A percentile compares a stretch with the other conserved stretches of the same genome.
Conservation (phyloP, 257 asterid genomes). For the Solanum pinnatisectum region DNA sequence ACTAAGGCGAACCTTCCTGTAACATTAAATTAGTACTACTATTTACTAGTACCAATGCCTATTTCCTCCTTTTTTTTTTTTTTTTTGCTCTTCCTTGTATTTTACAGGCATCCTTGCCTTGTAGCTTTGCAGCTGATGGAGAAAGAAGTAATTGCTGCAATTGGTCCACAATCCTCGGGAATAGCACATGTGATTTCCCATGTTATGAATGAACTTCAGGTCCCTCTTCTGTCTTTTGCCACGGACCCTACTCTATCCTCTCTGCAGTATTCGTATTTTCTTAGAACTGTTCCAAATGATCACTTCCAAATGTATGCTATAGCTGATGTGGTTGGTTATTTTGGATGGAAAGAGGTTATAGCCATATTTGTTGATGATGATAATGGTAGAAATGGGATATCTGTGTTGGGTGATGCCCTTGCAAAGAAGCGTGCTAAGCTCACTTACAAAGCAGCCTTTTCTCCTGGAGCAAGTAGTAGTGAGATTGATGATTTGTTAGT, state of each 20-base stretch:
- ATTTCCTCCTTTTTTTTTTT: neutral
- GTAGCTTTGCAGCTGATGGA: conserved; percentile 63
- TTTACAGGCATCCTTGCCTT: conserved; percentile 20
- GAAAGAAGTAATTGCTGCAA: conserved; percentile 39
- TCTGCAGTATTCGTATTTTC: conserved; percentile 52
- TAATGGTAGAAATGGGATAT: conserved; percentile 57
- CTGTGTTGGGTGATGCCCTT: conserved; percentile 55
- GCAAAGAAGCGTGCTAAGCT: conserved; percentile 47
- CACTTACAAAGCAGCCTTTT: conserved; percentile 52
- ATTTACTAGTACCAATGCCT: neutral
- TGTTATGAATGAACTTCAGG: conserved; percentile 48
- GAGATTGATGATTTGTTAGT: conserved; percentile 39
- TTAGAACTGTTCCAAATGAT: conserved; percentile 42
- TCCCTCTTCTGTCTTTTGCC: conserved; percentile 62
- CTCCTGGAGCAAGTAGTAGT: conserved; percentile 34
- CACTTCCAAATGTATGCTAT: conserved; percentile 58
- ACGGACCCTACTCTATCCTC: conserved; percentile 71
- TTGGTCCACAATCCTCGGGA: conserved; percentile 73
- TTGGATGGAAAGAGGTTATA: conserved; percentile 56
- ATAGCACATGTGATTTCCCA: conserved; percentile 59
- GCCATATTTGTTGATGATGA: conserved; percentile 67
- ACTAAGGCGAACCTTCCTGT: neutral
- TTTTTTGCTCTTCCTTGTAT: neutral
- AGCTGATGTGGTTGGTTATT: conserved; percentile 45
- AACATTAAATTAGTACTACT: neutral